A percentile compares a stretch with the other conserved stretches of the same genome.
Evolutionary conservation across 805 yeast genomes (phyloP).

Genomic region (Candida insectalens): DNA sequence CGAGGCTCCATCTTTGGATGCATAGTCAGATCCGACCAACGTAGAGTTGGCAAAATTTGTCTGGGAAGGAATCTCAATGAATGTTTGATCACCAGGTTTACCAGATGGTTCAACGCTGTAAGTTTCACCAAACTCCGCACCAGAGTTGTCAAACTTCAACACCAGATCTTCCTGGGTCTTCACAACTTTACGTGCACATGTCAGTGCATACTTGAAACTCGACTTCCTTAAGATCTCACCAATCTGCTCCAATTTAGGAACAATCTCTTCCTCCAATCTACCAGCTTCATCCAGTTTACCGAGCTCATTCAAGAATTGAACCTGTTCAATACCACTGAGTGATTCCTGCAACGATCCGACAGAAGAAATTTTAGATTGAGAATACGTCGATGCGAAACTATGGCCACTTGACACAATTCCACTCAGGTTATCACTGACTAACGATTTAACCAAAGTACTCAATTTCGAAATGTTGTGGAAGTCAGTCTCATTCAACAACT

Average conservation of each 20-base stretch:
- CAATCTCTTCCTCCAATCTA: conserved; percentile 40
- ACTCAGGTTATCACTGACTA: conserved; percentile 71
- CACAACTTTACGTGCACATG: conserved; percentile 42
- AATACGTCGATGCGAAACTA: conserved; percentile 60
- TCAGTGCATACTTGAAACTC: conserved; percentile 41
- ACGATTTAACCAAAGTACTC: conserved; percentile 57
- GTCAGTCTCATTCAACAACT: conserved; percentile 60
- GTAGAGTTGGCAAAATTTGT: conserved; percentile 75
- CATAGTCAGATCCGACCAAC: conserved; percentile 55
- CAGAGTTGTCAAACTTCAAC: conserved; percentile 20
- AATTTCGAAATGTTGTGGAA: conserved; percentile 61
- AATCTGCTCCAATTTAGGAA: conserved; percentile 54
- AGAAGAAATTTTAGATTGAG: conserved; percentile 54
- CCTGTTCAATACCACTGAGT: conserved; percentile 69
- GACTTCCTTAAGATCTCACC: conserved; percentile 34
- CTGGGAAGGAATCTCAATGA: conserved; percentile 74
- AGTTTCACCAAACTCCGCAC: conserved; percentile 1
- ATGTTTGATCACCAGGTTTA: conserved; percentile 25
- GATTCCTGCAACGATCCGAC: conserved; percentile 53
- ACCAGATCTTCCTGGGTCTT: conserved; percentile 27
- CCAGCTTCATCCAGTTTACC: conserved; percentile 43
- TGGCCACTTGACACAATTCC: conserved; percentile 85
- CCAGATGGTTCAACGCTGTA: conserved; percentile 10
- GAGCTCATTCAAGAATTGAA: conserved; percentile 56
- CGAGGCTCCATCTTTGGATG: conserved; percentile 70